Percentiles rank a stretch among this genome's conserved stretches.
Conservation (phyloP, 2,329 filamentous ascomycete genomes). For the Alternaria alternata region DNA sequence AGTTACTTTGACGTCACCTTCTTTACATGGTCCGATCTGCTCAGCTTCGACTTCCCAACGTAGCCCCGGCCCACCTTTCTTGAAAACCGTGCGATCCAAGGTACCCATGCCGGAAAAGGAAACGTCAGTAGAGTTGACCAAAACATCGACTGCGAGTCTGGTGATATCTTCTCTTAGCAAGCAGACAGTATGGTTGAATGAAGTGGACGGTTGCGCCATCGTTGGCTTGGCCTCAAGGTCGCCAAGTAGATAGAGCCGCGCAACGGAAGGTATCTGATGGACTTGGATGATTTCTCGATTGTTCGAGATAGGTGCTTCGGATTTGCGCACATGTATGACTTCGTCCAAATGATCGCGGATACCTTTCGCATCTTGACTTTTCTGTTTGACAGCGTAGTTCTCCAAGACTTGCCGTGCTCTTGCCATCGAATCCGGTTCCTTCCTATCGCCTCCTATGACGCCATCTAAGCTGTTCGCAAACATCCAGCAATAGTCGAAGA, state of each 20-base stretch:
- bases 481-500: conserved; percentile 32
- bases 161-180: conserved; percentile 47
- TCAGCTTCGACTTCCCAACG: conserved; percentile 23
- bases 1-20: conserved; percentile 41
- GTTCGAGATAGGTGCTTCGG: conserved; percentile 19
- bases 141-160: conserved; percentile 40
- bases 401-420: conserved; percentile 30
- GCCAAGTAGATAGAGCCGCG: conserved; percentile 37
- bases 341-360: conserved; percentile 34
- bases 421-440: conserved; percentile 25
- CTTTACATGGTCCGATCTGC: conserved; percentile 34
- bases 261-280: conserved; percentile 37
- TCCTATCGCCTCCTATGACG: conserved; percentile 21
- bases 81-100: conserved; percentile 42
- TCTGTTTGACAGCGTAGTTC: conserved; percentile 30
- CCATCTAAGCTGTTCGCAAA: conserved; percentile 34
- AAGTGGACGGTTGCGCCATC: conserved; percentile 27
- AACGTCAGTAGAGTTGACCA: conserved; percentile 44
- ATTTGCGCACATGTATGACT: conserved; percentile 35
- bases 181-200: conserved; percentile 41
- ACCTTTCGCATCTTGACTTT: conserved; percentile 20
- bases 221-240: conserved; percentile 36
- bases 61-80: conserved; percentile 38
- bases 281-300: conserved; percentile 30
- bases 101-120: conserved; percentile 40